Evolutionary conservation across 2,329 filamentous ascomycete species (phyloP), one percentile per base, ranked within the genome.

Genomic region (Fusarium torreyae): DNA sequence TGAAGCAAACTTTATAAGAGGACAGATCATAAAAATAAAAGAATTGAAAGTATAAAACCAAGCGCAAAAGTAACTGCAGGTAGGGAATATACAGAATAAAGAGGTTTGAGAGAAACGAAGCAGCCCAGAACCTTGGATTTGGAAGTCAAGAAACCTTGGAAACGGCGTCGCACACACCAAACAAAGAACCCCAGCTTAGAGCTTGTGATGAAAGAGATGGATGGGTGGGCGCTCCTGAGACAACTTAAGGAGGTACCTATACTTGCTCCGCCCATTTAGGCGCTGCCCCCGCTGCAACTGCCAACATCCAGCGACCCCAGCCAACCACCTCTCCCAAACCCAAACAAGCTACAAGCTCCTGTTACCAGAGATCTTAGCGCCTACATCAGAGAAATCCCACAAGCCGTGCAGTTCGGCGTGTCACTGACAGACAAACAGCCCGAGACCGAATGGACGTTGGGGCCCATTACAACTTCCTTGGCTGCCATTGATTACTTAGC

Each of bases 101-200:
- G 49, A 55, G 34, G 34, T 48, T 56, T 63, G 36, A 48, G 33
- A 64, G 40, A 60, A 58, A 49, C n/a, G 18, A 60, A 33, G 22
- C 28, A 36, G 48, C 33, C 36, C 46, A 33, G 45, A 40, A 36
- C 33, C 18, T 18, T 7, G 49, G 42, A 59, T 55, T 33, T 65
- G 20, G 50, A 57, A 70, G 63, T 61, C 63, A 61, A 64, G 63
- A 70, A 69, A 67, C 66, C 62, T 68, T 70, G 67, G 67, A 69
- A 69, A 55, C 49, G 66, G 68, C 49, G 66, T 69, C 45, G 52
- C 61, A 63, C 49, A 63, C 64, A 49, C 57, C 59, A 43, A 38
- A 18, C 57, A 42, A 46, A 28, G n/a, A 39, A 13, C 40, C 40
- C 20, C 39, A 20, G 24, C 45, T 31, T 33, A 51, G 36, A 66